Base-by-base conservation (phyloP, 805 yeast species). In the Candida wancherniae region DNA sequence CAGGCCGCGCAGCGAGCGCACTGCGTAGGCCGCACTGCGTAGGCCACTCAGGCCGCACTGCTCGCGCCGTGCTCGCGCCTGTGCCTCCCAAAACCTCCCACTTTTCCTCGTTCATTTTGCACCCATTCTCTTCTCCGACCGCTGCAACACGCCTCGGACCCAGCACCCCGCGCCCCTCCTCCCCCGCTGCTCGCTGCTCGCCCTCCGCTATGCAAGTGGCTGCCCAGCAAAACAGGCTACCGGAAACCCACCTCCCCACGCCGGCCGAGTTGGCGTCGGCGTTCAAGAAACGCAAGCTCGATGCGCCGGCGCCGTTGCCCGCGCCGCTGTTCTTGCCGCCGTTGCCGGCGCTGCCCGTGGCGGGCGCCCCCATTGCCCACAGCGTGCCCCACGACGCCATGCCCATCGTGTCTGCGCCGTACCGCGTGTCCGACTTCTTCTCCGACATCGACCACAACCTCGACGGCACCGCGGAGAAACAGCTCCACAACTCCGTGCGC, bases 401-500 rank as follows among this genome's bases (percentile, higher is more conserved):
- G 6, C 69, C 71, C 3, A 50, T 65, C 4, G 37, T 65, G n/a
- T 42, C 50, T n/a, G 41, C 45, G 9, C 62, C 67, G n/a, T 44
- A 52, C 18, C 36, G 36, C n/a, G 40, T 41, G 3, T 15, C 36
- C 9, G 66, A 63, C 39, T 64, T 61, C 42, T 64, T 58, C 40
- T 48, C 62, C 9, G 70, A 65, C 36, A 40, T 59, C 19, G 31
- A 33, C 9, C 27, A 44, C 6, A 42, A 38, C 20, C 32, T 35
- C 28, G 19, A 31, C 4, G 48, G 45, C 25, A 36, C 36, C 9
- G 28, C 42, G 15, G 20, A 21, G 6, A 17, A 29, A 15, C 65
- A 61, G 37, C 35, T 57, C 12, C 26, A 34, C 7, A 45, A 48
- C 15, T 54, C 56, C 8, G 31, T 55, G 15, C 34, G 30, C 25